Evolutionary conservation across 2,329 filamentous ascomycete species (phyloP), one percentile per base, ranked within the genome.

Genomic region (Cercospora citrullina): DNA sequence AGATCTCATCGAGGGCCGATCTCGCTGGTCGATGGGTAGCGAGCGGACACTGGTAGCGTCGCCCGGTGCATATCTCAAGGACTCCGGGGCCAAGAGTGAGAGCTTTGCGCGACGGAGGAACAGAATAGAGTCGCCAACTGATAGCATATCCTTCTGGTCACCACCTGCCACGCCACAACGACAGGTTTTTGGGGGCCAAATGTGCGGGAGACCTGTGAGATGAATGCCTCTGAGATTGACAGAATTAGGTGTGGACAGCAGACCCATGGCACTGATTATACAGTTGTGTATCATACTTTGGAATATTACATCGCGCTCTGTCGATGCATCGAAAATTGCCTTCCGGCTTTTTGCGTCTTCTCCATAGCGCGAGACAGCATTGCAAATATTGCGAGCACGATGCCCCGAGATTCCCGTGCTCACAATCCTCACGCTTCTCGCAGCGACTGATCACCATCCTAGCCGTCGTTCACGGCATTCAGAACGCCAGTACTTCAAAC

Each of bases 131-230:
- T 64, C 62, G 7, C 62, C 62, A 12, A 64, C 62, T 12, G 62
- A 64, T 45, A 63, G 61, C 33, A 12, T 63, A 14, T n/a, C 45
- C 7, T 63, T 63, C 30, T 39, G 61, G 61, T 63, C 61, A 14
- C 61, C 61, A 16, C 45, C 61, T 53, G 45, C 45, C 14, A 63
- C 61, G 42, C 61, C 45, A 16, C 21, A 26, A n/a, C 6, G 57
- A 1, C 30, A 59, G 2, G 26, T 6, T 4, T 30, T 55, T 16
- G 14, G 23, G 16, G 48, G 14, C 5, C 26, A 10, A 8, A 1
- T 28, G 23, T 2, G 23, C 23, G 23, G 30, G 48, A 28, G 14
- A 16, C 10, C 8, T 28, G 48, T 12, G 9, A 23, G n/a, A 23
- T 21, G 5, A 23, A 12, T 14, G 9, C 12, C 45, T 51, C 45